Percentiles rank a stretch among this genome's conserved stretches.
Evolutionary conservation across 202 grass and related monocot species (phyloP).

Genomic region (Cymbopogon flexuosus): DNA sequence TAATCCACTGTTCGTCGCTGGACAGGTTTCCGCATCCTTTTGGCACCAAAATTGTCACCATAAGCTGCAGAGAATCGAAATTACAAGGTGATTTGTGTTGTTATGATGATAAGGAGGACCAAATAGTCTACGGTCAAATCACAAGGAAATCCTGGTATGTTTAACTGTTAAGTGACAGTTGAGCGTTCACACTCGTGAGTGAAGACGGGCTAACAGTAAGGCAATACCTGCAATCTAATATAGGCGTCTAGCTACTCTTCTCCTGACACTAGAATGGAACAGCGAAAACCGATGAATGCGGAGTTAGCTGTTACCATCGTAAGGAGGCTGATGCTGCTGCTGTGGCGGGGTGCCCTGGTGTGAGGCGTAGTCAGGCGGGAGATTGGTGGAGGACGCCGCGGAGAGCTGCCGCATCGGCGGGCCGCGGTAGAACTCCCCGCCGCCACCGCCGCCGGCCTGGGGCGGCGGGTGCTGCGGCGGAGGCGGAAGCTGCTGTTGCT

Average conservation of each 20-base stretch:
- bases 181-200: not conserved
- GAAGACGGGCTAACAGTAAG: not conserved
- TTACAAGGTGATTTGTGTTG: not conserved
- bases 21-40: slow-evolving; percentile 91
- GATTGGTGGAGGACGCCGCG: slow-evolving; percentile 46
- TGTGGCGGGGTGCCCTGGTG: slow-evolving; percentile 13
- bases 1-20: slow-evolving; percentile 93
- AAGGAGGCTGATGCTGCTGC: slow-evolving; percentile 36
- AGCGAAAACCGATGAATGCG: not conserved
- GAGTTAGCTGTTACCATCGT: slow-evolving; percentile 30
- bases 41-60: slow-evolving; percentile 91
- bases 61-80: slow-evolving; percentile 53
- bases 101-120: not conserved
- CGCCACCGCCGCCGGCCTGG: slow-evolving; percentile 26
- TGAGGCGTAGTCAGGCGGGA: slow-evolving; percentile 32
- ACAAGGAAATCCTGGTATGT: not conserved
- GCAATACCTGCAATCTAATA: not conserved
- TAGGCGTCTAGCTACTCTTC: not conserved
- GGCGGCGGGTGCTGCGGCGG: slow-evolving; percentile 39
- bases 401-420: slow-evolving; percentile 55
- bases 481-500: slow-evolving; percentile 28
- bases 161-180: not conserved
- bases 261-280: slow-evolving; percentile 27
- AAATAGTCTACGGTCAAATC: not conserved
- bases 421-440: slow-evolving; percentile 51